Evolutionary conservation across 2,329 filamentous ascomycete genomes (phyloP).

Genomic region (Anisogramma anomala): DNA sequence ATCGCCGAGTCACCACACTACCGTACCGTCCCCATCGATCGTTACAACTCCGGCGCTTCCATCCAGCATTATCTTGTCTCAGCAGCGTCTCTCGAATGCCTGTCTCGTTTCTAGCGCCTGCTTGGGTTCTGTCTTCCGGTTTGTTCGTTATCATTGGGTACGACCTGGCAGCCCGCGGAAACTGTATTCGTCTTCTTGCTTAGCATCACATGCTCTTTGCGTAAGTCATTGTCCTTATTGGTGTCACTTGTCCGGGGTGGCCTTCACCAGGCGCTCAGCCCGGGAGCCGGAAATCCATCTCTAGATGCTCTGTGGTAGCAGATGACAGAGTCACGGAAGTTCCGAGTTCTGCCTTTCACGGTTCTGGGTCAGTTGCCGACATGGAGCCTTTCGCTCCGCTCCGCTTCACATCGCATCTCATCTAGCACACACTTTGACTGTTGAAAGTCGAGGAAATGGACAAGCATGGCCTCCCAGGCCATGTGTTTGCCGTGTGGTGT

Average conservation of each 20-base stretch:
- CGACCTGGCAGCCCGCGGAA: background rate
- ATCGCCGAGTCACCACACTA: constrained; percentile 10
- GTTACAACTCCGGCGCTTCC: background rate
- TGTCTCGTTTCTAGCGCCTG: background rate
- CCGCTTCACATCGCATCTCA: background rate
- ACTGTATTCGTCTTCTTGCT: background rate
- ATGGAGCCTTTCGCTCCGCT: background rate
- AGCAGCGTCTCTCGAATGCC: constrained; percentile 1
- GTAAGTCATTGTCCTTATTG: background rate
- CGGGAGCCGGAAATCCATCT: too few relatives aligned
- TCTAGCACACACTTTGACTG: too few relatives aligned
- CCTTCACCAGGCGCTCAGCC: too few relatives aligned
- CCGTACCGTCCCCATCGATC: constrained; percentile 2
- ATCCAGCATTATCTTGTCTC: constrained; percentile 1
- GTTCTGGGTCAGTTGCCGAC: background rate
- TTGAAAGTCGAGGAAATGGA: background rate
- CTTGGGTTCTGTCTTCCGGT: background rate
- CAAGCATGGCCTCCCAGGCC: background rate
- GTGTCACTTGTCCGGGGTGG: background rate
- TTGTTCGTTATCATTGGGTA: constrained; percentile 2
- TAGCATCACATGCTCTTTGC: background rate
- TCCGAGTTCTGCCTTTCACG: background rate
- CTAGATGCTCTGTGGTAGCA: too few relatives aligned
- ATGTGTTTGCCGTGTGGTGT: background rate
- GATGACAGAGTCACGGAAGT: too few relatives aligned